Conservation (phyloP, 2,329 filamentous ascomycete genomes). For the Trichoderma atroviride region DNA sequence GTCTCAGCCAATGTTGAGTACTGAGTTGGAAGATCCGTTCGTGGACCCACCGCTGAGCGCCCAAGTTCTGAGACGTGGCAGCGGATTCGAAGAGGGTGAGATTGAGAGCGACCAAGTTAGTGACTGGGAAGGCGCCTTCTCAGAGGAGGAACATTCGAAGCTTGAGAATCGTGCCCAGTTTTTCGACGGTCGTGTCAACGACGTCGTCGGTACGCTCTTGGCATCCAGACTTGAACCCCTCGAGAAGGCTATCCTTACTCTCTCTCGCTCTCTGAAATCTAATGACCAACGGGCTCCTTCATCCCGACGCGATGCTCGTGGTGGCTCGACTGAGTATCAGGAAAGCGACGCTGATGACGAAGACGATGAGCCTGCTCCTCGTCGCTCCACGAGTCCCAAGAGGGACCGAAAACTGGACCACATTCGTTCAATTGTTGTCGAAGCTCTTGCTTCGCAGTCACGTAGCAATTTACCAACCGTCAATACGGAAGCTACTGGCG, state of each 20-base stretch:
- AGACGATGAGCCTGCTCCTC: conserved; percentile 70
- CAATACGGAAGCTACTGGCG: conserved; percentile 38
- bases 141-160: conserved; percentile 81
- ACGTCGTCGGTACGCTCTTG: conserved; percentile 77
- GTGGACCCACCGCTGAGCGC: conserved; percentile 54
- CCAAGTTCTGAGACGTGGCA: conserved; percentile 55
- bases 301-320: conserved; percentile 62
- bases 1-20: conserved; percentile 50
- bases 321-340: conserved; percentile 67
- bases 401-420: conserved; percentile 81
- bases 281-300: conserved; percentile 59
- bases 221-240: conserved; percentile 78
- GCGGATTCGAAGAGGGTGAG: conserved; percentile 46
- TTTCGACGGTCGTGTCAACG: conserved; percentile 89
- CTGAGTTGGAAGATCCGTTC: conserved; percentile 65
- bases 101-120: conserved; percentile 65
- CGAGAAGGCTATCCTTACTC: conserved; percentile 74
- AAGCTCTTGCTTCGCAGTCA: conserved; percentile 68
- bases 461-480: conserved; percentile 41
- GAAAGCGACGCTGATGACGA: conserved; percentile 96
- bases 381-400: conserved; percentile 75
- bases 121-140: conserved; percentile 89
- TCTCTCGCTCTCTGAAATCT: conserved; percentile 68
- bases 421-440: conserved; percentile 71
- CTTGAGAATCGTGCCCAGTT: conserved; percentile 79